Evolutionary conservation across 495 filamentous ascomycete species (phyloP).

Genomic region (Trichoderma orchidacearum): DNA sequence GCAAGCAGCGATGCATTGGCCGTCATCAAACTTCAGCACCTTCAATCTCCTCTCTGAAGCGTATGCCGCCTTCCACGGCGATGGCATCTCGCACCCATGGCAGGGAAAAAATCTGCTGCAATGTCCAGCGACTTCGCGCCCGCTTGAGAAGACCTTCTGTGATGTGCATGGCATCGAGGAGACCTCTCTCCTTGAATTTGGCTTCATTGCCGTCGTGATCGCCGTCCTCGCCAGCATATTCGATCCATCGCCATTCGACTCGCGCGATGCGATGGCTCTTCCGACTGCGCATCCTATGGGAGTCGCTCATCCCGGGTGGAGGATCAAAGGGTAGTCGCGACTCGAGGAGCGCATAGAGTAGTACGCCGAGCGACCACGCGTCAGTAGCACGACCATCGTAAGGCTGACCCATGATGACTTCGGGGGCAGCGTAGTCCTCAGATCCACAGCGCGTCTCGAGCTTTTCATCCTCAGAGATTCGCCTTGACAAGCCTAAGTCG

Average conservation of each 20-base stretch:
- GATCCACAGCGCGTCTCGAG: constrained; percentile 85
- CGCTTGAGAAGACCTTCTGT: constrained; percentile 76
- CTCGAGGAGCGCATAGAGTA: constrained; percentile 90
- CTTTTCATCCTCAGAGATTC: constrained; percentile 63
- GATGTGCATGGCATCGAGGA: constrained; percentile 61
- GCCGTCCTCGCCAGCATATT: constrained; percentile 61
- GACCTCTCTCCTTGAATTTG: constrained; percentile 40
- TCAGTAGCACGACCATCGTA: constrained; percentile 91
- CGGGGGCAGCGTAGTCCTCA: constrained; percentile 93
- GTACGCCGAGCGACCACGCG: constrained; percentile 87
- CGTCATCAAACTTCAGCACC: constrained; percentile 23
- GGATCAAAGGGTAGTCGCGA: constrained; percentile 86
- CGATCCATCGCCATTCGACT: constrained; percentile 87
- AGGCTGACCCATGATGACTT: constrained; percentile 86
- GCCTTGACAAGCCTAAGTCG: constrained; percentile 81
- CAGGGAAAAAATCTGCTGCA: constrained; percentile 55
- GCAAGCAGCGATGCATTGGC: not conserved
- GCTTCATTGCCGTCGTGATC: constrained; percentile 29
- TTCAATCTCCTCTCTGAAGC: constrained; percentile 51
- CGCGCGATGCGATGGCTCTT: constrained; percentile 89
- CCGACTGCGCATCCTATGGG: constrained; percentile 54
- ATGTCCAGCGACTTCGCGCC: constrained; percentile 54
- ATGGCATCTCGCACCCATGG: constrained; percentile 72
- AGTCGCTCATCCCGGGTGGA: constrained; percentile 55
- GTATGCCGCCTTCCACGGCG: constrained; percentile 53